These are phyloP conservation scores for Yamadazyma sp. DNA, from an alignment of 805 yeast species.

Conservation along the genomic window DNA sequence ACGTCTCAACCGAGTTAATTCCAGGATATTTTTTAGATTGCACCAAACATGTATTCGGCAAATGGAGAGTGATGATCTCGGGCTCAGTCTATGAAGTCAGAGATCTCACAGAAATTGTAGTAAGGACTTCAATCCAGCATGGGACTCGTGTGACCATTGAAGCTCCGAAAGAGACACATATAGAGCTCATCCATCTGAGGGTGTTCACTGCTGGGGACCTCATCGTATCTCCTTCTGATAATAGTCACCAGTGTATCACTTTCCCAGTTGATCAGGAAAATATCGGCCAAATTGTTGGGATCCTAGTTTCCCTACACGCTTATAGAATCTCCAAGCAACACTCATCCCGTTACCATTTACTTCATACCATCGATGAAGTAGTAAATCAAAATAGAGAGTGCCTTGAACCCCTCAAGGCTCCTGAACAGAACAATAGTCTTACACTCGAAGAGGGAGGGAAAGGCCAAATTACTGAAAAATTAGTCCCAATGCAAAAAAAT, in stretches of 20 bases:
- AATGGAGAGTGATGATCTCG: neutral
- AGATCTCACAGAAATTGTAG: neutral
- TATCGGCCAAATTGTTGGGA: neutral
- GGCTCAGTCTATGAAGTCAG: neutral
- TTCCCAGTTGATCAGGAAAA: neutral
- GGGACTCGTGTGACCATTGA: conserved; percentile 1
- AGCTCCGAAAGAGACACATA: neutral
- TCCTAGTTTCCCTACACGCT: too few species aligned
- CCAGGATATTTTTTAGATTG: conserved; percentile 1
- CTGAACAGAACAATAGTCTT: too few species aligned
- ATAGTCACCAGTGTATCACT: conserved; percentile 1
- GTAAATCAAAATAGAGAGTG: too few species aligned
- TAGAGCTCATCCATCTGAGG: neutral
- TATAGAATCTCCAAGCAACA: too few species aligned
- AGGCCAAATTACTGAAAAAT: conserved; percentile 2
- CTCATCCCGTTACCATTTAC: too few species aligned
- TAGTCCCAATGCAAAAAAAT: conserved; percentile 13
- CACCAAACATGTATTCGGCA: neutral
- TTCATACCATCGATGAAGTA: too few species aligned
- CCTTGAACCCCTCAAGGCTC: too few species aligned
- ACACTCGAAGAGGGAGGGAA: too few species aligned
- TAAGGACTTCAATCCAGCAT: neutral
- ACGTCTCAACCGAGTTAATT: neutral
- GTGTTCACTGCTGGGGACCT: neutral
- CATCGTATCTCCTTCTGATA: conserved; percentile 1